Percentiles rank a stretch among this genome's conserved stretches.
These are phyloP conservation scores for Sporisorium scitamineum DNA, from an alignment of 1,284 basidiomycete genomes.

Conservation along the genomic window DNA sequence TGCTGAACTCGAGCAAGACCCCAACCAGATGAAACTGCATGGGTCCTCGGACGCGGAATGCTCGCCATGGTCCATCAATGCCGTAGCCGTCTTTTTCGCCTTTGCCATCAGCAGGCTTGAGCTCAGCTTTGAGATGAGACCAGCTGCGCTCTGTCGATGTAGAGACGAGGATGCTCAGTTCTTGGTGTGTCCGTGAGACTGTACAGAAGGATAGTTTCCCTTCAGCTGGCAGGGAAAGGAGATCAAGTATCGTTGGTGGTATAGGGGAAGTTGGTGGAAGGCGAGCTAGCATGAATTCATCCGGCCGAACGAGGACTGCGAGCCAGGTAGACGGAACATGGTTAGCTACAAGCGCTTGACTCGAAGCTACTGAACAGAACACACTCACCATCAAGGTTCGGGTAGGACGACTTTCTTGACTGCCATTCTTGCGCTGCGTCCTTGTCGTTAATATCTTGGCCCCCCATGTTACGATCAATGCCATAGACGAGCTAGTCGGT, in stretches of 20 bases:
- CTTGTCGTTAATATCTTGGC: conserved; percentile 27
- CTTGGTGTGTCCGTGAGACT: conserved; percentile 37
- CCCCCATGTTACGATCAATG: background rate
- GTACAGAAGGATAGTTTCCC: conserved; percentile 29
- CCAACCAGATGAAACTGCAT: conserved; percentile 49
- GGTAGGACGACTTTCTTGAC: conserved; percentile 29
- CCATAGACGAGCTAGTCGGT: background rate
- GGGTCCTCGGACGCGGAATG: conserved; percentile 41
- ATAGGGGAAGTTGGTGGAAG: conserved; percentile 15
- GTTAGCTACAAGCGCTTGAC: background rate
- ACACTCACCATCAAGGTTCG: conserved; percentile 37
- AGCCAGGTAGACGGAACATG: background rate
- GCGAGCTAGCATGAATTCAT: conserved; percentile 32
- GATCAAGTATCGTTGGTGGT: conserved; percentile 11
- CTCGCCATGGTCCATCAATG: conserved; percentile 33
- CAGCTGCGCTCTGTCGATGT: conserved; percentile 5
- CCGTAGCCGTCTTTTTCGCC: conserved; percentile 18
- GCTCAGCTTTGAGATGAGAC: conserved; percentile 7
- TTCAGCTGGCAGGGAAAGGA: conserved; percentile 6
- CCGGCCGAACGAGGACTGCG: conserved; percentile 38
- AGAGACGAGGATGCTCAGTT: conserved; percentile 46
- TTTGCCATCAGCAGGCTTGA: background rate
- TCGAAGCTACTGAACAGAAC: background rate
- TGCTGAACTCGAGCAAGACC: conserved; percentile 43
- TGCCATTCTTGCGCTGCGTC: conserved; percentile 29